Base-by-base conservation (phyloP, 371 early-diverging fungal genomes). In the Mortierella sp. region DNA sequence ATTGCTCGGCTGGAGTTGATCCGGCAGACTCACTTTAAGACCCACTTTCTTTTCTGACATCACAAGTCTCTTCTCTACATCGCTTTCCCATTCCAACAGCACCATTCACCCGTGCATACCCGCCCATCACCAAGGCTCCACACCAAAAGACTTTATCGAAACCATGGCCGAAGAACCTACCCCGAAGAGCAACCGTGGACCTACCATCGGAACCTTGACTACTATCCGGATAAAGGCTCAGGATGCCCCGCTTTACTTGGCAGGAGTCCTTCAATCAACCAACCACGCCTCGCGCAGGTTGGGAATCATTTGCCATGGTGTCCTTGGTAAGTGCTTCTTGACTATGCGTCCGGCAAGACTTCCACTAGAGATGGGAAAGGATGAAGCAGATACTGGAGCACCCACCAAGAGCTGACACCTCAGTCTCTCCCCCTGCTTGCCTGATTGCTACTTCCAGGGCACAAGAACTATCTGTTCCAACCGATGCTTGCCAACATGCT, bases 381-480 rank as follows among this genome's bases (percentile, higher is more conserved):
- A n/a, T n/a, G n/a, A n/a, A n/a, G n/a, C n/a, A n/a, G n/a, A n/a
- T n/a, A n/a, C n/a, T n/a, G n/a, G n/a, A n/a, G n/a, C n/a, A n/a
- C n/a, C n/a, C n/a, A n/a, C n/a, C n/a, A n/a, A n/a, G n/a, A n/a
- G n/a, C n/a, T n/a, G n/a, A n/a, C n/a, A n/a, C n/a, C n/a, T n/a
- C n/a, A n/a, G n/a, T n/a, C n/a, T n/a, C n/a, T n/a, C n/a, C n/a
- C n/a, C n/a, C n/a, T n/a, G n/a, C n/a, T n/a, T n/a, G n/a, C n/a
- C n/a, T n/a, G n/a, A n/a, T n/a, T n/a, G n/a, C n/a, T n/a, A 19
- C 19, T 30, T 7, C 26, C 39, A 85, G 88, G 88, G 3, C 88
- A 88, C 68, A 88, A 88, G 67, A 85, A 88, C 51, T 86, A 86
- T 58, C 64, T 88, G 21, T 88, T 82, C 58, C 88, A 88, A 61